Base-by-base conservation (phyloP, 1,139 yeast genomes). In the Lodderomyces margitis region DNA sequence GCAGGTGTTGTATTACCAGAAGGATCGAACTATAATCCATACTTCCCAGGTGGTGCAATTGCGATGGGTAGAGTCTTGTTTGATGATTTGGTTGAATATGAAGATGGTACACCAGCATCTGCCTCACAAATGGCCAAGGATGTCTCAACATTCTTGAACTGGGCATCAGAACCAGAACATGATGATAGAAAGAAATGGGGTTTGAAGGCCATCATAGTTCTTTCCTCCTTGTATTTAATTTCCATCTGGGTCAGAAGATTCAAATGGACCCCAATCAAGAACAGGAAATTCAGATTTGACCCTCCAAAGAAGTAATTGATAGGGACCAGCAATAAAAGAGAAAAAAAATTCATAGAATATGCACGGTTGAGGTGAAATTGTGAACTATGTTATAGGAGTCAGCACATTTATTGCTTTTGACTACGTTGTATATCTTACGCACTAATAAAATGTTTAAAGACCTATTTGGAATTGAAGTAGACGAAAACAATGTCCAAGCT, bases 41-140 rank as follows among this genome's bases (percentile, higher is more conserved):
- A 92, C 79, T 92, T 92, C 96, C 98, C 99, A 62, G 98, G 98
- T 74, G 98, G 98, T 55, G 78, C 97, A 39, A 91, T 92, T 76
- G 98, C 97, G 61, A 92, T 92, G 98, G 98, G 88, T 64, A 87
- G 98, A 75, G 98, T 91, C 48, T 78, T 92, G 69, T 92, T 89
- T 58, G 98, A 92, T 63, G 98, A 88, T 54, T 77, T 92, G 63
- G 98, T 92, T 53, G 99, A 92, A 76, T 92, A 83, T 70, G 98
- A 92, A 66, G 98, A 92, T 66, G 98, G 98, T 62, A 94, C 98
- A 50, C 96, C 96, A 44, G 98, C 98, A 46, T 83, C 98, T 45
- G 84, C 98, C 52, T 85, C 98, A 46, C 99, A 92, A 76, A 89
- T 92, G 98, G 98, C 99, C 58, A 92, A 92, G 80, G 98, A 92